Percentiles rank a stretch among this genome's conserved stretches.
Conservation (phyloP, 257 asterid genomes). For the Orobanche coerulescens region DNA sequence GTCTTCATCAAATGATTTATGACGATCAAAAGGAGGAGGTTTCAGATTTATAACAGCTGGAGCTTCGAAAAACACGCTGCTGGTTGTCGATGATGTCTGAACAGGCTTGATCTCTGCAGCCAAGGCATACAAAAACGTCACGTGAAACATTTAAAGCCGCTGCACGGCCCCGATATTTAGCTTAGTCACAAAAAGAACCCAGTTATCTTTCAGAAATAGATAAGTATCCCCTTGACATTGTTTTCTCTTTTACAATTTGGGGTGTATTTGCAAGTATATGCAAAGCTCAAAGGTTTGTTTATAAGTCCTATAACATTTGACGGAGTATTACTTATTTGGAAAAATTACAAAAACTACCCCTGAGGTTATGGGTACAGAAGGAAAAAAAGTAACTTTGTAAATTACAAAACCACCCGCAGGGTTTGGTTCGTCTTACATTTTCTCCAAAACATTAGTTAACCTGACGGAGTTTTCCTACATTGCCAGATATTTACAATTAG, state of each 20-base stretch:
- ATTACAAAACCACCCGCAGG: neutral
- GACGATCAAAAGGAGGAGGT: constrained; percentile 78
- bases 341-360: neutral
- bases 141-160: too few species aligned
- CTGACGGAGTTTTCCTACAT: too few species aligned
- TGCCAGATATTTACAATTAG: too few species aligned
- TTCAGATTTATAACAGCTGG: constrained; percentile 55
- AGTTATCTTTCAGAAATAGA: neutral
- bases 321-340: neutral
- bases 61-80: constrained; percentile 48
- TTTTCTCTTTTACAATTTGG: neutral
- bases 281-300: neutral
- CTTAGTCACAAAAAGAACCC: too few species aligned
- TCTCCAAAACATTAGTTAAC: too few species aligned
- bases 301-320: neutral
- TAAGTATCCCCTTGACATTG: neutral
- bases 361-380: neutral
- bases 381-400: too few species aligned
- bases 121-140: too few species aligned
- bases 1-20: constrained; percentile 72
- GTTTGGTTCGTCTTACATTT: too few species aligned
- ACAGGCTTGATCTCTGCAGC: constrained; percentile 52
- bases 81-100: constrained; percentile 39
- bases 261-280: too few species aligned
- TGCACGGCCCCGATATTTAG: too few species aligned